phyloP scores from a whole-genome alignment of 2,329 filamentous ascomycete genomes.

The Coniochaeta ligniaria region DNA sequence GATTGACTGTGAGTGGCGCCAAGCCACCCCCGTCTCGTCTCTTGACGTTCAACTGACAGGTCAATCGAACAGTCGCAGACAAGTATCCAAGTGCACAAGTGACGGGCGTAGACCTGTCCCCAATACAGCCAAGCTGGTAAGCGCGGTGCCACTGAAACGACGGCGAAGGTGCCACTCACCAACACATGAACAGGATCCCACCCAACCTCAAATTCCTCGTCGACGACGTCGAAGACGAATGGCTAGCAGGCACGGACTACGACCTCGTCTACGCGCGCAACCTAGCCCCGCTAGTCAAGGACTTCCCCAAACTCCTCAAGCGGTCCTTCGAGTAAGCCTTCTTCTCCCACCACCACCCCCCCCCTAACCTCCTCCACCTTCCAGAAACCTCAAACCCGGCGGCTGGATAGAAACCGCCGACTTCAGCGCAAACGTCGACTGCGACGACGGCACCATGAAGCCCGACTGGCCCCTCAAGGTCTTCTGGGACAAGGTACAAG shows the following conservation, averaged over 20 bases:
- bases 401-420: slow-evolving; percentile 41
- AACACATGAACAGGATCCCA: slow-evolving; percentile 26
- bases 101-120: slow-evolving; percentile 11
- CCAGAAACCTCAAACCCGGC: slow-evolving; percentile 28
- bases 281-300: slow-evolving; percentile 42
- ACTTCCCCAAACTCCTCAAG: slow-evolving; percentile 39
- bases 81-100: slow-evolving; percentile 14
- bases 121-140: slow-evolving; percentile 19
- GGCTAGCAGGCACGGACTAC: slow-evolving; percentile 39
- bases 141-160: not conserved
- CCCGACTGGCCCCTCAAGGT: slow-evolving; percentile 25
- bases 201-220: slow-evolving; percentile 45
- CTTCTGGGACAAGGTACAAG: slow-evolving; percentile 11
- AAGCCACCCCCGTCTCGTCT: not conserved
- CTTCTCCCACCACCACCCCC: not conserved
- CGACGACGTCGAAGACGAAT: slow-evolving; percentile 47
- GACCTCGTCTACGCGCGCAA: slow-evolving; percentile 52
- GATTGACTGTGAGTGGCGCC: slow-evolving; percentile 23
- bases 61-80: slow-evolving; percentile 6
- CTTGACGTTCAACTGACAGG: not conserved
- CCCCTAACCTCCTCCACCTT: not conserved
- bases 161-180: not conserved
- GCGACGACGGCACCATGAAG: slow-evolving; percentile 32
- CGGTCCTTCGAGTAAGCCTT: slow-evolving; percentile 32
- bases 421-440: slow-evolving; percentile 25